Conservation (phyloP, 129 eudicot genomes). For the Tanacetum coccineum region DNA sequence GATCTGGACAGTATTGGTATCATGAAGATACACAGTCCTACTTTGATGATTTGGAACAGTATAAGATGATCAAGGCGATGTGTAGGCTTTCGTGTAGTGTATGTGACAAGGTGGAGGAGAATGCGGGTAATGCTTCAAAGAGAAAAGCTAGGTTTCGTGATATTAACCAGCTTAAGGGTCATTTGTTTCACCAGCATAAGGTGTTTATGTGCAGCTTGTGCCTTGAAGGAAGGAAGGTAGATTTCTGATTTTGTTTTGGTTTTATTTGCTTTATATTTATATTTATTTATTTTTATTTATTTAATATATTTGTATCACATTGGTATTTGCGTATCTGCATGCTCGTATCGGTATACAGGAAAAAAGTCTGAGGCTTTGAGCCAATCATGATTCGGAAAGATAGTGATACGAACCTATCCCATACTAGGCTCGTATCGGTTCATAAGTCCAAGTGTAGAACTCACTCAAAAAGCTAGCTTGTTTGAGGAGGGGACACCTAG, state of each 20-base stretch:
- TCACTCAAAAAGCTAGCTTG: no score
- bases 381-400: no score
- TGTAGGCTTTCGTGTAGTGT: constrained; percentile 91
- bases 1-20: constrained; percentile 70
- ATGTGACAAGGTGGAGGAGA: constrained; percentile 55
- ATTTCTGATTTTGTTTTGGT: not conserved
- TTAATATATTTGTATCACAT: not conserved
- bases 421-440: no score
- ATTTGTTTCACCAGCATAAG: constrained; percentile 73
- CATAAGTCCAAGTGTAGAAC: no score
- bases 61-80: constrained; percentile 93
- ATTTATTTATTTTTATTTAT: not conserved
- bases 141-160: constrained; percentile 69
- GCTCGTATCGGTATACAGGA: no score
- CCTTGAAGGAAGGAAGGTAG: constrained; percentile 94
- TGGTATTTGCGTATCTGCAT: not conserved
- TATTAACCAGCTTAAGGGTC: constrained; percentile 88
- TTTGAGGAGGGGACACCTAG: no score
- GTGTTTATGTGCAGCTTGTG: constrained; percentile 88
- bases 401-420: no score
- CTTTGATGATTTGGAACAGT: constrained; percentile 91
- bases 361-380: no score
- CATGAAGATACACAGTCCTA: constrained; percentile 95
- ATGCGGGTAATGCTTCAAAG: constrained; percentile 44
- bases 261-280: no score